phyloP scores from a whole-genome alignment of 441 rosid species.

The Arabidopsis hybrid region DNA sequence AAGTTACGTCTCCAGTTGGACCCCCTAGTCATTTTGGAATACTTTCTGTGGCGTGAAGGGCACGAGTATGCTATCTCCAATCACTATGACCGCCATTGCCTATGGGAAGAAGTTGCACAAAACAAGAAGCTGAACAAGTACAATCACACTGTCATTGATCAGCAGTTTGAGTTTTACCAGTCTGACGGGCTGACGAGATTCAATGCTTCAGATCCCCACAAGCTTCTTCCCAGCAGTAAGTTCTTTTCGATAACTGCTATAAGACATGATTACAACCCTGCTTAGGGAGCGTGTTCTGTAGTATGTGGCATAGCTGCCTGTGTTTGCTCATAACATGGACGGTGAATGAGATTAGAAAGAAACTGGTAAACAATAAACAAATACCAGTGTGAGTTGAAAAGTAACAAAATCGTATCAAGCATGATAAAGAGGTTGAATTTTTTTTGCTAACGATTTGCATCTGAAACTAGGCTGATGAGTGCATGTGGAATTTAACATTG shows the following conservation, averaged over 20 bases:
- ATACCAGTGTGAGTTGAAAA: neutral
- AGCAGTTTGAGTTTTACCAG: constrained; percentile 82
- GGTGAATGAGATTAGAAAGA: neutral
- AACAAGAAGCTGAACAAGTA: constrained; percentile 91
- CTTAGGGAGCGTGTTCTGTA: neutral
- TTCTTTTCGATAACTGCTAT: neutral
- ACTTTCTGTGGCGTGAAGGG: constrained; percentile 91
- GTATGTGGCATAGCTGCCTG: neutral
- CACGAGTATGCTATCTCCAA: constrained; percentile 87
- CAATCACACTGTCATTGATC: constrained; percentile 76
- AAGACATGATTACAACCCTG: neutral
- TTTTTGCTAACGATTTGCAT: neutral
- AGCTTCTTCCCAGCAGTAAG: constrained; percentile 93
- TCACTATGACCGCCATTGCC: constrained; percentile 89
- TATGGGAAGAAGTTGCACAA: constrained; percentile 92
- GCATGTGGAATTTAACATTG: neutral
- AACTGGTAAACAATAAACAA: neutral
- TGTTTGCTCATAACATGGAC: constrained; percentile 3
- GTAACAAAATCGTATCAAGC: neutral
- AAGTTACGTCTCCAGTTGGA: constrained; percentile 86
- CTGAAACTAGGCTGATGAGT: neutral
- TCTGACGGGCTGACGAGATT: constrained; percentile 67
- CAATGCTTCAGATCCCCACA: constrained; percentile 71
- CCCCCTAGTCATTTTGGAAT: constrained; percentile 77
- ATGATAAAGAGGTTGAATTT: neutral